Evolutionary conservation across 139 green algal genomes (phyloP), one percentile per base, ranked within the genome.

Genomic region (Chlamydomonas sp.): DNA sequence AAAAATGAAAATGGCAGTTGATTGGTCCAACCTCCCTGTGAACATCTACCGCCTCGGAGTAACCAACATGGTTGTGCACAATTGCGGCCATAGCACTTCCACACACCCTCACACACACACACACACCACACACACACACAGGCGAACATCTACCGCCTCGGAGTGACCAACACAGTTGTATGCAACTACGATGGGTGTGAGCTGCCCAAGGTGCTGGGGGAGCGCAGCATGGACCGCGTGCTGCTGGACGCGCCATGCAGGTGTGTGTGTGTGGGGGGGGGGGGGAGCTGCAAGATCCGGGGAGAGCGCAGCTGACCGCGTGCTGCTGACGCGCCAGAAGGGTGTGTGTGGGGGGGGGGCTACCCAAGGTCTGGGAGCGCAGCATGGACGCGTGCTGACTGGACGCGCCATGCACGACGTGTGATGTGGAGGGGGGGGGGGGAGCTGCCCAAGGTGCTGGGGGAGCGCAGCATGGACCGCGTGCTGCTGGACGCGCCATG

Each of bases 401-500:
- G n/a, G n/a, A n/a, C n/a, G n/a, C n/a, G n/a, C n/a, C n/a, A n/a
- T n/a, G n/a, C n/a, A n/a, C n/a, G n/a, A n/a, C n/a, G n/a, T n/a
- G n/a, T n/a, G n/a, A n/a, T n/a, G n/a, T n/a, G n/a, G n/a, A n/a
- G n/a, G n/a, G n/a, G n/a, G n/a, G n/a, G n/a, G n/a, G n/a, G n/a
- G n/a, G n/a, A n/a, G n/a, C n/a, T n/a, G n/a, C n/a, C n/a, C n/a
- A 54, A 80, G 38, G 85, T 97, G 36, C 70, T 99, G 54, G 94
- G 95, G 0, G 65, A 83, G 43, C 82, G 80, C 59, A 88, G 66
- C 36, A 83, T 86, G 37, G 93, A 98, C 84, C 84, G 95, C 3
- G 95, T 96, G 58, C 87, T 99, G 76, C 84, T 99, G 58, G 95
- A 99, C 61, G 94, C 95, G 1, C n/a, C n/a, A n/a, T 99, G n/a